These are phyloP conservation scores for Phyllosticta citrichinensis DNA, from an alignment of 2,329 filamentous ascomycete genomes.

Conservation along the genomic window DNA sequence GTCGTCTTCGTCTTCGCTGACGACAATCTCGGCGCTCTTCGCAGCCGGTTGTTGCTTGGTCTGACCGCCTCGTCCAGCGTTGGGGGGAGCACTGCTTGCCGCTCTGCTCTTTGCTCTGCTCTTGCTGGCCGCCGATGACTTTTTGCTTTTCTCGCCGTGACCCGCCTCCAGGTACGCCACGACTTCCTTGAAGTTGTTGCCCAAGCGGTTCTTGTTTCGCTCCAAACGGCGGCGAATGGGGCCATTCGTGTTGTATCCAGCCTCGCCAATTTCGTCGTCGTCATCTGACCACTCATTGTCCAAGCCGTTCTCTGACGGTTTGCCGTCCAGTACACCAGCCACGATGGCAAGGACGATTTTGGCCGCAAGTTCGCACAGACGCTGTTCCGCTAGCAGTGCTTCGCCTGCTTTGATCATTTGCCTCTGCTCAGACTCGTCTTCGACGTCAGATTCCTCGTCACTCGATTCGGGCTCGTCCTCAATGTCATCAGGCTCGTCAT, in stretches of 20 bases:
- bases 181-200: conserved; percentile 77
- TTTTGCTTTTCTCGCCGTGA: conserved; percentile 32
- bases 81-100: conserved; percentile 16
- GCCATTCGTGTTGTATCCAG: conserved; percentile 26
- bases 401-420: conserved; percentile 29
- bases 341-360: conserved; percentile 76
- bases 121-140: conserved; percentile 32
- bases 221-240: conserved; percentile 60
- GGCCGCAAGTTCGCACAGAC: conserved; percentile 73
- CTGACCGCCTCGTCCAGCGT: background rate
- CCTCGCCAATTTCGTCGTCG: conserved; percentile 9
- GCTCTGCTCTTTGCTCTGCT: conserved; percentile 16
- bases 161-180: conserved; percentile 67
- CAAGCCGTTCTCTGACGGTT: conserved; percentile 1
- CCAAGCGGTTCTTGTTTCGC: conserved; percentile 71
- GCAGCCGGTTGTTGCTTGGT: conserved; percentile 14
- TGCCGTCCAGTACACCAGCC: conserved; percentile 59
- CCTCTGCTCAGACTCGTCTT: conserved; percentile 27
- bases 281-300: conserved; percentile 12
- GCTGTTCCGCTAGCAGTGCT: conserved; percentile 65
- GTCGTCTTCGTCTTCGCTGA: conserved; percentile 30
- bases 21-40: conserved; percentile 25
- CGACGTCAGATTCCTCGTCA: conserved; percentile 35
- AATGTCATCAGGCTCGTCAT: conserved; percentile 62
- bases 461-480: conserved; percentile 53